phyloP scores from a whole-genome alignment of 805 yeast species.

The Wickerhamomyces queroliae region DNA sequence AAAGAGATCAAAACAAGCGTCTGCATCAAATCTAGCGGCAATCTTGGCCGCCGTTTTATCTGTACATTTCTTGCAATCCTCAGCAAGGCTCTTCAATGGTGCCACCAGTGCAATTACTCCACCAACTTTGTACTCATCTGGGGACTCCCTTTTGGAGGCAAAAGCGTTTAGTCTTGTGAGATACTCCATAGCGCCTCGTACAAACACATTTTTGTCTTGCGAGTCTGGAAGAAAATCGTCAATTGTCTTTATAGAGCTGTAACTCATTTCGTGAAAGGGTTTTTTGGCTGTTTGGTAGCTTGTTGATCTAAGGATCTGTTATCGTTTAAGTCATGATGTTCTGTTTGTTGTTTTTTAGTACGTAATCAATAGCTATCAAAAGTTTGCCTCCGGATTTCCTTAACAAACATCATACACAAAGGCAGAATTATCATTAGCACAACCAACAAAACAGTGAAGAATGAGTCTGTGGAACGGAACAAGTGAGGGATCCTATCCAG shows the following conservation, averaged over 20 bases:
- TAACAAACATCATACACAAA: too few species aligned
- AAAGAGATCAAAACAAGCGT: background rate
- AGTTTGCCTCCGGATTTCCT: too few species aligned
- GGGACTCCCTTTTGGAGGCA: slow-evolving; percentile 9
- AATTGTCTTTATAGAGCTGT: background rate
- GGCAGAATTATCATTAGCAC: too few species aligned
- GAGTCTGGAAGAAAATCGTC: background rate
- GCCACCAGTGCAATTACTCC: slow-evolving; percentile 31
- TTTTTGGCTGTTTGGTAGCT: too few species aligned
- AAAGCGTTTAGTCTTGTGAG: background rate
- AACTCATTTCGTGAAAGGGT: too few species aligned
- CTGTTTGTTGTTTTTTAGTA: too few species aligned
- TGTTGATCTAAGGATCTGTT: too few species aligned
- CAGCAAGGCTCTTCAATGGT: slow-evolving; percentile 3
- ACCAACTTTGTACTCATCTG: slow-evolving; percentile 40
- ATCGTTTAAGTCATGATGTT: too few species aligned
- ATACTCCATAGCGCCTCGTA: background rate
- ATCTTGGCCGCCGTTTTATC: background rate
- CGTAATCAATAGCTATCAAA: too few species aligned
- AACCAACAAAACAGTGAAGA: background rate
- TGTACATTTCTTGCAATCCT: background rate
- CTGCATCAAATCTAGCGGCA: background rate
- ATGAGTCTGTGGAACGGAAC: slow-evolving; percentile 22
- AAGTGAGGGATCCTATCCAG: slow-evolving; percentile 12
- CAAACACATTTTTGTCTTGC: background rate